Evolutionary conservation across 2,329 filamentous ascomycete species (phyloP), one percentile per base, ranked within the genome.

Genomic region (Scortechinia acanthostroma): DNA sequence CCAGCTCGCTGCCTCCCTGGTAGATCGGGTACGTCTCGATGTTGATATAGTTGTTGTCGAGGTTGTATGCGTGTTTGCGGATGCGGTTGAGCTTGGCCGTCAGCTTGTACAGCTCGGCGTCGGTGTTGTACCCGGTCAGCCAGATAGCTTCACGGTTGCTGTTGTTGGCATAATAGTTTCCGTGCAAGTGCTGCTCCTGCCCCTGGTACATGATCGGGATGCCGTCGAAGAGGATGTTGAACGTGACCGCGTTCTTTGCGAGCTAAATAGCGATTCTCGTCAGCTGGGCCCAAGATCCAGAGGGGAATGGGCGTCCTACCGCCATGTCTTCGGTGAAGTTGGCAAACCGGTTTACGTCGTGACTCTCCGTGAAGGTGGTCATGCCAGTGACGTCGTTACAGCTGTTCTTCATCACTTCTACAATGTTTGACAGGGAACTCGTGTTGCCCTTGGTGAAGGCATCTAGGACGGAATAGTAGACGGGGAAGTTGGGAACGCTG

Each of bases 161-260:
- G 5, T 75, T 75, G 42, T 60, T 61, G 28, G 58, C 65, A n/a
- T n/a, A n/a, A n/a, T n/a, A n/a, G n/a, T 65, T 67, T 19, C 72
- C 72, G 2, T 64, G 56, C 55, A 71, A 79, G 48, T 73, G 76
- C 53, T 85, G 80, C 58, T 85, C 81, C 49, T 80, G 76, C 21
- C 80, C 81, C 51, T 82, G 73, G 59, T 84, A 86, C 23, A 84
- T 68, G 46, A 83, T 77, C 1, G 80, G 79, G 30, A 84, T 76
- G 17, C 80, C 80, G 45, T 81, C 68, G 2, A 65, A 65, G 16
- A 85, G 69, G 22, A 85, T 70, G n/a, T 73, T 75, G 53, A 77
- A 83, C 0, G 77, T 69, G 33, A 84, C 65, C 3, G 75, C 69
- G 52, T 85, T 85, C 57, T 77, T 76, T 42, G 78, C 72, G 2